Conservation (phyloP, 2,329 filamentous ascomycete species). For the Cordyceps cicadae region DNA sequence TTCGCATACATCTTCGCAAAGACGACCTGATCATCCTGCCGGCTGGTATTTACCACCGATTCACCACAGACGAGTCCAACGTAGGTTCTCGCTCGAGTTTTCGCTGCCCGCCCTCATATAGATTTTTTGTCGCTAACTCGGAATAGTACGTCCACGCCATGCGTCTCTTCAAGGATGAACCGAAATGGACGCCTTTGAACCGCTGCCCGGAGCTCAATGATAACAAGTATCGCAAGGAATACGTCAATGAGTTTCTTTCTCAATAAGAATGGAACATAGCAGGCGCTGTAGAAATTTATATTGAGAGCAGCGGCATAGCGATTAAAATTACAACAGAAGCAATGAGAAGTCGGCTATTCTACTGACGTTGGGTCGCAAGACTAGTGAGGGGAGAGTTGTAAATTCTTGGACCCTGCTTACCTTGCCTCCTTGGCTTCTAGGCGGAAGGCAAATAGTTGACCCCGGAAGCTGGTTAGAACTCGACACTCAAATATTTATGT, state of each 20-base stretch:
- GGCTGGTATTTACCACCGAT: slow-evolving; percentile 92
- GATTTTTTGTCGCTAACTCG: slow-evolving; percentile 3
- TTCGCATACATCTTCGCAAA: slow-evolving; percentile 76
- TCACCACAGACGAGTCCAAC: slow-evolving; percentile 87
- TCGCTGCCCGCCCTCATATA: too few relatives aligned
- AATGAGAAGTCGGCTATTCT: neutral
- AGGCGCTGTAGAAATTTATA: neutral
- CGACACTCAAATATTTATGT: too few relatives aligned
- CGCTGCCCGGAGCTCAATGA: slow-evolving; percentile 65
- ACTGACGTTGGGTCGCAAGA: too few relatives aligned
- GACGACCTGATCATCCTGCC: slow-evolving; percentile 88
- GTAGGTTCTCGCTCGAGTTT: slow-evolving; percentile 44
- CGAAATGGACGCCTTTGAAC: slow-evolving; percentile 95
- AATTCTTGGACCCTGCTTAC: neutral
- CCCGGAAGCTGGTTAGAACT: neutral
- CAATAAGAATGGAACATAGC: slow-evolving; percentile 14
- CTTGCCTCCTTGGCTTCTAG: neutral
- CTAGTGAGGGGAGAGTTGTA: neutral
- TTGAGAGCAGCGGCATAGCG: neutral
- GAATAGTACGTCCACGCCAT: slow-evolving; percentile 85
- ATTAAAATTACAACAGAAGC: neutral
- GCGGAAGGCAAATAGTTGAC: neutral
- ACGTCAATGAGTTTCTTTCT: slow-evolving; percentile 47
- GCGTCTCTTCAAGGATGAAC: slow-evolving; percentile 95
- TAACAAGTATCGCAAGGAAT: slow-evolving; percentile 72